These are phyloP conservation scores for Salicornia ramosissima DNA, from an alignment of 148 eudicot genomes.

Conservation along the genomic window DNA sequence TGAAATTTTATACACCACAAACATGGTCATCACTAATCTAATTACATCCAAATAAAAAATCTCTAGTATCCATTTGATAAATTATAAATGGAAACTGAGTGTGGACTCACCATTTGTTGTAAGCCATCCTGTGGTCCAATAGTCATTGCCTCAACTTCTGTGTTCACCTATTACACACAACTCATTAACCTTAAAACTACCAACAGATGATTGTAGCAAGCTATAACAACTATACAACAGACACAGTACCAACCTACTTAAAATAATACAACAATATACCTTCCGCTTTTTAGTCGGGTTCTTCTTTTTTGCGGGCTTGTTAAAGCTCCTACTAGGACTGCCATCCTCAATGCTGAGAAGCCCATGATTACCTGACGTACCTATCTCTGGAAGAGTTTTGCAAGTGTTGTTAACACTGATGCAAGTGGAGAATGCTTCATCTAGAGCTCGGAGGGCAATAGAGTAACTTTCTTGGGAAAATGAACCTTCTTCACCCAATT, in stretches of 20 bases:
- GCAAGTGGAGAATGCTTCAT: constrained; percentile 71
- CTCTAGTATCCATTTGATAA: not conserved
- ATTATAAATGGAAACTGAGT: not conserved
- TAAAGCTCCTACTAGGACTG: constrained; percentile 53
- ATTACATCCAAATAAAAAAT: not conserved
- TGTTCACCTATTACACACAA: constrained; percentile 46
- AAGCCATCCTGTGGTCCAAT: constrained; percentile 64
- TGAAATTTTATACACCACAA: not conserved
- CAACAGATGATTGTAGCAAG: constrained; percentile 6
- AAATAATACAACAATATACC: constrained; percentile 30
- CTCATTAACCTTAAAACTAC: constrained; percentile 2
- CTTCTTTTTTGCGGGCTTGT: constrained; percentile 72
- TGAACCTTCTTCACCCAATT: constrained; percentile 91
- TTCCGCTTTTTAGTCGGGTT: constrained; percentile 74
- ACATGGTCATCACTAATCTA: not conserved
- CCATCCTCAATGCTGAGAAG: constrained; percentile 83
- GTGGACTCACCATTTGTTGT: constrained; percentile 69
- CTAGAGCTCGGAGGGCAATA: constrained; percentile 60
- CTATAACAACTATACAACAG: constrained; percentile 6
- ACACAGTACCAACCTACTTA: not conserved
- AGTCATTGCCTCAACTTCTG: constrained; percentile 67
- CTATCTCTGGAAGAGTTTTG: constrained; percentile 60
- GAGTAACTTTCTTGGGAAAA: constrained; percentile 78
- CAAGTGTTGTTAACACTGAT: constrained; percentile 54
- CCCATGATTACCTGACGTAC: constrained; percentile 56